Conservation (phyloP, 768 basidiomycete species). For the Russula sp. region DNA sequence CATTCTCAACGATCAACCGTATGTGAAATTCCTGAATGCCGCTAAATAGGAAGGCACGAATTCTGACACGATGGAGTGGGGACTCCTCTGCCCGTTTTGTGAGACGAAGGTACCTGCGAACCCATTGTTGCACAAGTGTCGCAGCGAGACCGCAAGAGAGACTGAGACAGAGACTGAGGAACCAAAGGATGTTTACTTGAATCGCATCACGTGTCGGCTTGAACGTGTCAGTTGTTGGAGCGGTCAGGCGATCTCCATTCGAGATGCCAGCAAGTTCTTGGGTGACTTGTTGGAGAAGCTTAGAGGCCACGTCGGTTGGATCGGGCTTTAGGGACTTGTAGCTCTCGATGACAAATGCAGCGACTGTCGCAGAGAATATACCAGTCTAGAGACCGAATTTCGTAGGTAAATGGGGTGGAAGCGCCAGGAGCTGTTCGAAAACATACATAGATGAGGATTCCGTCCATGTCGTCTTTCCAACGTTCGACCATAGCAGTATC, state of each 20-base stretch:
- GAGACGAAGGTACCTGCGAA: slow-evolving; percentile 9
- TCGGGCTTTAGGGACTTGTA: slow-evolving; percentile 18
- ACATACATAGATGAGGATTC: slow-evolving; percentile 19
- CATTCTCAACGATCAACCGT: slow-evolving; percentile 3
- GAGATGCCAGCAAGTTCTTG: slow-evolving; percentile 8
- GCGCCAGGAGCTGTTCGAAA: not conserved
- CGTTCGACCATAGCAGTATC: slow-evolving; percentile 6
- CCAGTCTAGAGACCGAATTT: slow-evolving; percentile 5
- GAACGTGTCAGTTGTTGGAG: not conserved
- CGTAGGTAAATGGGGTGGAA: not conserved
- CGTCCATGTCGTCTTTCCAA: slow-evolving; percentile 16
- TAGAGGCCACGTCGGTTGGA: not conserved
- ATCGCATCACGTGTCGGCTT: not conserved
- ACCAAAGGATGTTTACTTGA: slow-evolving; percentile 20
- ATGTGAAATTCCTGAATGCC: not conserved
- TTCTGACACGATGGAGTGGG: not conserved
- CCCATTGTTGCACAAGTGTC: slow-evolving; percentile 14
- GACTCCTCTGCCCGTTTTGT: not conserved
- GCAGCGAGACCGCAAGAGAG: slow-evolving; percentile 13
- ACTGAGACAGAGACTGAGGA: slow-evolving; percentile 15
- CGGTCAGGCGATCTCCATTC: not conserved
- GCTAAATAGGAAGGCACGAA: slow-evolving; percentile 5
- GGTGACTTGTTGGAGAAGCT: slow-evolving; percentile 6
- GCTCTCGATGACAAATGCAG: slow-evolving; percentile 20
- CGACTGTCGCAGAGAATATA: slow-evolving; percentile 17